Evolutionary conservation across 1,139 yeast genomes (phyloP).

Genomic region (Nakaseomyces kungkrabaensis): DNA sequence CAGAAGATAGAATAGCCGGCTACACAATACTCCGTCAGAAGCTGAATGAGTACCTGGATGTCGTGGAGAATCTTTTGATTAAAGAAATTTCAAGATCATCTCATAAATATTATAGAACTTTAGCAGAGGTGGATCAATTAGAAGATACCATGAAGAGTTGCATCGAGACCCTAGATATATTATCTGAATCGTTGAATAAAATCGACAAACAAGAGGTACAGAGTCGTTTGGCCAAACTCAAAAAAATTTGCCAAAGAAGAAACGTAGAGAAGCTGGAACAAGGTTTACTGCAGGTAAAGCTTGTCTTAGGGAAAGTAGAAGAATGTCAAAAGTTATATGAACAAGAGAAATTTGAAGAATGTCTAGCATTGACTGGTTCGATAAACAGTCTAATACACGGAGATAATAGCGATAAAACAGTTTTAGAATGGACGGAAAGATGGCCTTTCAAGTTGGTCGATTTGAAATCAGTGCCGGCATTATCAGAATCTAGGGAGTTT

Average conservation of each 20-base stretch:
- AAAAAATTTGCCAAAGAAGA: slow-evolving; percentile 43
- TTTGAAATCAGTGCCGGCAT: slow-evolving; percentile 48
- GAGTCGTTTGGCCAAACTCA: slow-evolving; percentile 44
- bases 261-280: slow-evolving; percentile 58
- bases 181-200: slow-evolving; percentile 35
- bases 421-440: slow-evolving; percentile 32
- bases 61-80: slow-evolving; percentile 72
- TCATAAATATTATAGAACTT: slow-evolving; percentile 70
- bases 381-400: slow-evolving; percentile 54
- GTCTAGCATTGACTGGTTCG: slow-evolving; percentile 46
- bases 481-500: slow-evolving; percentile 44
- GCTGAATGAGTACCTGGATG: slow-evolving; percentile 72
- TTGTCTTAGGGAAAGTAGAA: slow-evolving; percentile 41
- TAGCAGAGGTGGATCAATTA: slow-evolving; percentile 61
- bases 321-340: slow-evolving; percentile 42
- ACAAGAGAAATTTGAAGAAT: slow-evolving; percentile 35
- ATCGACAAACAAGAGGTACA: slow-evolving; percentile 44
- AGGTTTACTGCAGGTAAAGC: slow-evolving; percentile 53
- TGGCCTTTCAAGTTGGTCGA: slow-evolving; percentile 46
- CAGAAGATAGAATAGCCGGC: slow-evolving; percentile 14
- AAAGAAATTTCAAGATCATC: slow-evolving; percentile 80
- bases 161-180: slow-evolving; percentile 37
- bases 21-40: slow-evolving; percentile 63
- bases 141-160: slow-evolving; percentile 47
- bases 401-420: slow-evolving; percentile 26